Conservation (phyloP, 768 basidiomycete species). For the Boletus insuetus region DNA sequence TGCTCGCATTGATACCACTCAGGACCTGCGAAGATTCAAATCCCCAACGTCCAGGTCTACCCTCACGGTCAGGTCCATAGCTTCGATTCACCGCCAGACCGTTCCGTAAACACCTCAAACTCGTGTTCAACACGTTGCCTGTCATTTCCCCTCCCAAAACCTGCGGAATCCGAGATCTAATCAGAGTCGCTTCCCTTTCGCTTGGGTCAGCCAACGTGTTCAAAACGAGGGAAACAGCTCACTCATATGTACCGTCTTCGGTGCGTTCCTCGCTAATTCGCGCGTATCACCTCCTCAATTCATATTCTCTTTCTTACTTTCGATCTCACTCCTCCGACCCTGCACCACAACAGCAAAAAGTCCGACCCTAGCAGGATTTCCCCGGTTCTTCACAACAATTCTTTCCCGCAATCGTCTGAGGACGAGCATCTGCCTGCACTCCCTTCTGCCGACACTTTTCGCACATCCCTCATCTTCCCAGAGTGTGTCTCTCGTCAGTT, state of each 20-base stretch:
- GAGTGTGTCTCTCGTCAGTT: conserved; percentile 53
- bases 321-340: conserved; percentile 23
- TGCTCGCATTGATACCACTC: background rate
- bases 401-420: conserved; percentile 32
- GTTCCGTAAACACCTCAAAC: conserved; percentile 41
- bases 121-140: conserved; percentile 80
- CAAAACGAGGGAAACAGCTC: conserved; percentile 51
- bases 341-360: conserved; percentile 59
- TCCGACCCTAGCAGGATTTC: conserved; percentile 60
- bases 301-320: conserved; percentile 17
- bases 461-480: conserved; percentile 82
- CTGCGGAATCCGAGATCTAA: conserved; percentile 26
- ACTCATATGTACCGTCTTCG: conserved; percentile 76
- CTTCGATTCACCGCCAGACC: background rate
- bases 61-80: background rate
- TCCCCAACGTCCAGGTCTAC: background rate
- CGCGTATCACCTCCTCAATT: conserved; percentile 25
- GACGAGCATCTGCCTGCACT: conserved; percentile 51
- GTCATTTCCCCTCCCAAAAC: conserved; percentile 34
- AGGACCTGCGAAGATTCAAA: background rate
- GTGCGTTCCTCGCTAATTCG: conserved; percentile 47
- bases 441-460: conserved; percentile 72
- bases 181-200: conserved; percentile 30
- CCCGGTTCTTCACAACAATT: conserved; percentile 35
- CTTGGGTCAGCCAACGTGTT: conserved; percentile 56